Evolutionary conservation across 495 filamentous ascomycete genomes (phyloP), one percentile per base, ranked within the genome.

Genomic region (Pseudevernia furfuracea): DNA sequence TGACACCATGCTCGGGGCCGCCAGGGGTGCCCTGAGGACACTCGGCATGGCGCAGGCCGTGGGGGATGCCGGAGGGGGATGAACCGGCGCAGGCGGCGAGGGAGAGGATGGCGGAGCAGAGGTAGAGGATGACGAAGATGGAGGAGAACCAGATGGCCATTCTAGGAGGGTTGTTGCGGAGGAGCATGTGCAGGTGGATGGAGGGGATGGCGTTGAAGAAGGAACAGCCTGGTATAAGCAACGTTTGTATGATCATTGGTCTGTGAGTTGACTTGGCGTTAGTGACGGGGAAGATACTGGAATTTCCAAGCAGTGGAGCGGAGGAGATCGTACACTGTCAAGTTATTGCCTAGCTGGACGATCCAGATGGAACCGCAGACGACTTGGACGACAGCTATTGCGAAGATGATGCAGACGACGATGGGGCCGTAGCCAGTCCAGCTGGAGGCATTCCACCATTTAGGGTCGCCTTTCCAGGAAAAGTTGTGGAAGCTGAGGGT

Each of bases 351-450:
- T 21, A 69, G 53, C 39, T 67, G 55, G 32, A 66, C 64, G 17
- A 69, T 43, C 67, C 67, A 69, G 23, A 69, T 68, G 59, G 68
- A 72, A 37, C 70, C 59, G 53, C 65, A 56, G 14, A 49, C 68
- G 36, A 68, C 60, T 39, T 71, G 67, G 28, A 72, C 64, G 46
- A 71, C 61, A 0, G 71, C 64, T 39, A 72, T 70, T 53, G 70
- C 58, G 56, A 72, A 72, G 25, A 70, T 63, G 49, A 62, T 38
- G 61, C 67, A 71, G 41, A 70, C 68, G 38, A 60, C 62, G 36
- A 67, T 66, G 46, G 72, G 70, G n/a, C 64, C 69, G 36, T 70
- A 70, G 58, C 58, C 58, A 1, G 72, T 71, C 55, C 70, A 70
- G 55, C 63, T 63, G 23, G 68, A 66, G 4, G 67, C 64, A 15